phyloP scores from a whole-genome alignment of 2,329 filamentous ascomycete genomes.

The Colletotrichum viniferum region DNA sequence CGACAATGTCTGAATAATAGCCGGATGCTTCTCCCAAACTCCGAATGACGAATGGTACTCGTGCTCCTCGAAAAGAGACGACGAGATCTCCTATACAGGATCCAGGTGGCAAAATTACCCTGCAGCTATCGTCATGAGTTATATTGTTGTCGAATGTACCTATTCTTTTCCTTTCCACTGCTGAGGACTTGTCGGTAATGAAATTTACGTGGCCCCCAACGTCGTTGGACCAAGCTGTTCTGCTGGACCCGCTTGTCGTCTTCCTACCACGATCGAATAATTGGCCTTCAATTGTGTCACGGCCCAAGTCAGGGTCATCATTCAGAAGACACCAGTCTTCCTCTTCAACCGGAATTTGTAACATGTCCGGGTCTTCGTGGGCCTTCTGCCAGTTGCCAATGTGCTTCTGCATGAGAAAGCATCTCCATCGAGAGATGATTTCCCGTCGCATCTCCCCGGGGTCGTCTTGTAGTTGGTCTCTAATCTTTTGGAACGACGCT shows the following conservation, averaged over 20 bases:
- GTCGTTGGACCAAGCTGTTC: not conserved
- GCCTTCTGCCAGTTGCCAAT: not conserved
- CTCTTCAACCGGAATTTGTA: fast-evolving
- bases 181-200: not conserved
- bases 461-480: not conserved
- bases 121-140: not conserved
- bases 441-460: not conserved
- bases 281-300: not conserved
- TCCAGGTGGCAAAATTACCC: not conserved
- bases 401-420: not conserved
- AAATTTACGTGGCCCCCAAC: fast-evolving
- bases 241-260: not conserved
- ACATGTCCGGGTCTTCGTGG: not conserved
- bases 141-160: not conserved
- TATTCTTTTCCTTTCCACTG: not conserved
- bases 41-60: not conserved
- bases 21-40: not conserved
- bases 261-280: not conserved
- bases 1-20: not conserved
- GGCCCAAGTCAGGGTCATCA: not conserved
- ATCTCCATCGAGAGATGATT: not conserved
- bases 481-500: not conserved
- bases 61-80: not conserved
- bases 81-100: not conserved
- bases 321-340: not conserved